Conservation (phyloP, 2,329 filamentous ascomycete genomes). For the Aspergillus quadrilineatus region DNA sequence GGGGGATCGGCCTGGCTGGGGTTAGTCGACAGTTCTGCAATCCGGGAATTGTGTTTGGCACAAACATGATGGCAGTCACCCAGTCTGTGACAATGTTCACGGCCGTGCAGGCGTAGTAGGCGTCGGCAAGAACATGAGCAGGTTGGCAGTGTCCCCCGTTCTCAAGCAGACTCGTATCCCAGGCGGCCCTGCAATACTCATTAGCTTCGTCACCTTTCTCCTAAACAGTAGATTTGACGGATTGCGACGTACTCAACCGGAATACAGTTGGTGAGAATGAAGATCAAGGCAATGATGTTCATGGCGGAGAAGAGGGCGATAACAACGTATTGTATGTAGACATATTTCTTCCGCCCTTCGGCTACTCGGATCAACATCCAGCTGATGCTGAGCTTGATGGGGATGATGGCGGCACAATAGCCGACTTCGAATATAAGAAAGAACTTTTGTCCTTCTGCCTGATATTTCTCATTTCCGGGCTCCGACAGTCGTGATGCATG, state of each 20-base stretch:
- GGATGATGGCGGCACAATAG: conserved; percentile 28
- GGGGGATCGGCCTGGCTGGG: conserved; percentile 39
- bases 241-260: conserved; percentile 17
- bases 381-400: conserved; percentile 29
- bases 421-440: conserved; percentile 30
- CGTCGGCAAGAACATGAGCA: conserved; percentile 23
- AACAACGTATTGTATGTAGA: conserved; percentile 23
- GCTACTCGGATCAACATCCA: conserved; percentile 28
- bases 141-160: conserved; percentile 24
- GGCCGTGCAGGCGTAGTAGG: conserved; percentile 27
- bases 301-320: conserved; percentile 22
- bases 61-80: conserved; percentile 27
- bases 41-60: background rate
- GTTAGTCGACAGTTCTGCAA: conserved; percentile 9
- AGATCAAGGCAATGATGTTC: conserved; percentile 26
- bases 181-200: conserved; percentile 20
- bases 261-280: conserved; percentile 26
- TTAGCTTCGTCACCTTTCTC: background rate
- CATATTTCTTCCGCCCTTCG: conserved; percentile 22
- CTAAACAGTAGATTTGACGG: background rate
- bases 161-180: conserved; percentile 17
- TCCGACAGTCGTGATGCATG: conserved; percentile 14
- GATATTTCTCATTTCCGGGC: conserved; percentile 21
- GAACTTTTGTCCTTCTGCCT: conserved; percentile 22
- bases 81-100: conserved; percentile 29